A percentile compares a stretch with the other conserved stretches of the same genome.
phyloP scores from a whole-genome alignment of 1,139 yeast species.

The Blastobotrys niveus region DNA sequence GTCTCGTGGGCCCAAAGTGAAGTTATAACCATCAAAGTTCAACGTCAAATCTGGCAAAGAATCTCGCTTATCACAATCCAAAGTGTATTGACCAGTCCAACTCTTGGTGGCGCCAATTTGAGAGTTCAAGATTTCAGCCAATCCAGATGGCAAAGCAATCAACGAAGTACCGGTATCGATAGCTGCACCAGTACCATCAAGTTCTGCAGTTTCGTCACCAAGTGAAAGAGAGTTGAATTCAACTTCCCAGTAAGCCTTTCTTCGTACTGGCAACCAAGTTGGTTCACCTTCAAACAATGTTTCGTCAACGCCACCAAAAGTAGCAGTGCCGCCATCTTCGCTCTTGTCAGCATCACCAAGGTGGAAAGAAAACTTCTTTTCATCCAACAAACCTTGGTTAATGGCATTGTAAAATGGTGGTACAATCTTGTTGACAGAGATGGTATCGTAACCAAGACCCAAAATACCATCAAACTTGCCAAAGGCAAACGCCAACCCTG shows the following conservation, averaged over 20 bases:
- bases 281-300: slow-evolving; percentile 71
- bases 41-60: slow-evolving; percentile 85
- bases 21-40: slow-evolving; percentile 82
- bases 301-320: slow-evolving; percentile 89
- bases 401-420: slow-evolving; percentile 94
- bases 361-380: slow-evolving; percentile 81
- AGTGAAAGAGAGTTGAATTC: slow-evolving; percentile 81
- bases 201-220: slow-evolving; percentile 84
- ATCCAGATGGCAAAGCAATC: slow-evolving; percentile 86
- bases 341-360: slow-evolving; percentile 72
- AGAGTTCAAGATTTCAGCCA: slow-evolving; percentile 90
- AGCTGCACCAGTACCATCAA: slow-evolving; percentile 87
- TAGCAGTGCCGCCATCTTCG: slow-evolving; percentile 76
- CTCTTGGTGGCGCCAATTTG: slow-evolving; percentile 96
- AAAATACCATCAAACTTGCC: slow-evolving; percentile 95
- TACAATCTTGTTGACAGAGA: slow-evolving; percentile 78
- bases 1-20: slow-evolving; percentile 80
- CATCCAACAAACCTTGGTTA: slow-evolving; percentile 70
- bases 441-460: slow-evolving; percentile 89
- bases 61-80: slow-evolving; percentile 82
- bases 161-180: slow-evolving; percentile 97
- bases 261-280: slow-evolving; percentile 94
- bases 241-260: slow-evolving; percentile 99
- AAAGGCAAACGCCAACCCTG: slow-evolving; percentile 96
- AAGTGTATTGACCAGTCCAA: slow-evolving; percentile 94